Base-by-base conservation (phyloP, 352 stramenopile genomes). In the Stephanocyclus meneghinianus region DNA sequence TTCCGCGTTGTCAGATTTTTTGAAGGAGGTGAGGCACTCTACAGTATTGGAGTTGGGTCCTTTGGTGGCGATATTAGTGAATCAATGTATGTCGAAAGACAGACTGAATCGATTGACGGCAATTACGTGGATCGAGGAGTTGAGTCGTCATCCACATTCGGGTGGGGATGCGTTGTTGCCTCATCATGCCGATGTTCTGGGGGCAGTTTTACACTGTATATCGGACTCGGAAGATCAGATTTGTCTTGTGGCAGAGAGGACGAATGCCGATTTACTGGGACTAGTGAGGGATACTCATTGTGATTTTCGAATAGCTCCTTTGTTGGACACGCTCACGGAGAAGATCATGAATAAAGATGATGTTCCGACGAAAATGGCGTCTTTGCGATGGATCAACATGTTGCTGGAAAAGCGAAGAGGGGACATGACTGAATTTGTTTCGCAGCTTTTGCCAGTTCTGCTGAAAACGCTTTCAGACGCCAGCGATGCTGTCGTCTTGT, bases 191-290 rank as follows among this genome's bases (percentile, higher is more conserved):
- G 93, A 98, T 60, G 86, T 99, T 13, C 81, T 99, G 15, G 96
- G 95, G 29, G 97, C 97, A 0, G 98, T 99, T 72, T 95, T 99
- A 84, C 96, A 97, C 74, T 99, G 97, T 81, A 98, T 99, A 71
- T 98, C 95, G 7, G 97, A 99, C 68, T 90, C 90, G 1, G 97
- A 99, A 87, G 91, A 96, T 63, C 96, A 99, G 76, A 99, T 99
- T 77, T 93, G 96, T 42, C 86, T 97, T 47, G 95, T 98, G n/a
- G 96, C 97, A 0, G 96, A 98, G 59, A 90, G 96, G n/a, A 97
- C 97, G 0, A 99, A 99, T 76, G 90, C 95, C n/a, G 95, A 98
- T 69, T 87, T 99, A 51, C 85, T 99, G 11, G 91, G 95, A 62
- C 88, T 99, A 0, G 97, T 99, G 7, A 95, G 96, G 66, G 93